Percentiles rank a stretch among this genome's conserved stretches.
Conservation (phyloP, 108 stramenopile genomes). For the Pseudonitzschia delicatissima region DNA sequence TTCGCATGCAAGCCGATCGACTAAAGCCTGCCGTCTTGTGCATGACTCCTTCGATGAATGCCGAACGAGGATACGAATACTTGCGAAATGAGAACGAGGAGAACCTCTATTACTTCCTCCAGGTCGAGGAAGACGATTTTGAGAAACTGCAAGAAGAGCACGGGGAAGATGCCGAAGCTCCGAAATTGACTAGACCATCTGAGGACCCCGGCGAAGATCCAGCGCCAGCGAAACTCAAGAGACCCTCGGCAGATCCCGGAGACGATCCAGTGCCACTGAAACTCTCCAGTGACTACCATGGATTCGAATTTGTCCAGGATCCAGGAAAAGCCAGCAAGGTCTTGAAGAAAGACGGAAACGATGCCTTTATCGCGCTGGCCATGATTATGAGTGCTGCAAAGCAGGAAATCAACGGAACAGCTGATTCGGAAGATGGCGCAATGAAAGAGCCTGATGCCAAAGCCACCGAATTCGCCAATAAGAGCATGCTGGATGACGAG, state of each 20-base stretch:
- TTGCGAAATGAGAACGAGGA: constrained; percentile 22
- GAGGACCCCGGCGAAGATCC: not conserved
- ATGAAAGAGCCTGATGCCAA: constrained; percentile 2
- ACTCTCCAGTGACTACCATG: constrained; percentile 6
- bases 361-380: constrained; percentile 1
- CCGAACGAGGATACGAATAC: constrained; percentile 2
- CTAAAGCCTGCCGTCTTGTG: constrained; percentile 29
- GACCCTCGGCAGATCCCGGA: constrained; percentile 2
- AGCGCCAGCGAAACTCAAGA: not conserved
- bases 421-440: not conserved
- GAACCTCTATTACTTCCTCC: constrained; percentile 31
- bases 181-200: not conserved
- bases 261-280: constrained; percentile 9
- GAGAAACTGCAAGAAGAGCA: not conserved
- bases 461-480: not conserved
- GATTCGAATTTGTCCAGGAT: constrained; percentile 25
- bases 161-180: not conserved
- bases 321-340: constrained; percentile 14
- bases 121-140: constrained; percentile 23
- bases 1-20: constrained; percentile 13
- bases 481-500: not conserved
- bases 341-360: constrained; percentile 18
- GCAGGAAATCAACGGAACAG: constrained; percentile 9
- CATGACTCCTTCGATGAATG: constrained; percentile 8
- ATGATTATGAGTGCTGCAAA: constrained; percentile 30